A percentile compares a stretch with the other conserved stretches of the same genome.
Conservation (phyloP, 768 basidiomycete species). For the Russula abietina region DNA sequence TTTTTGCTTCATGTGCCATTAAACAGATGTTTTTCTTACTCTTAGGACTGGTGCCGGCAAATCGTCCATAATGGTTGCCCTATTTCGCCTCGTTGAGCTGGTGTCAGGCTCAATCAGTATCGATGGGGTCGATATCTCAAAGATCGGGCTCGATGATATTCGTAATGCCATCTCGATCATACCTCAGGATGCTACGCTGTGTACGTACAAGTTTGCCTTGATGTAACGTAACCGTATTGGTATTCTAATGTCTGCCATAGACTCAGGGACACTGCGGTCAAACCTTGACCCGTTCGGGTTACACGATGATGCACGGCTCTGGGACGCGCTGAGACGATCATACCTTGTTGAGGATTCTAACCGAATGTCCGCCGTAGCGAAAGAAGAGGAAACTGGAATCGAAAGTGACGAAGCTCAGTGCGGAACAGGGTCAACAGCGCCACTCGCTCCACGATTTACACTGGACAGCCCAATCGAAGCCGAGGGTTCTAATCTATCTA, state of each 20-base stretch:
- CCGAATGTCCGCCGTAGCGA: conserved; percentile 18
- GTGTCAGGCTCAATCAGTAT: conserved; percentile 67
- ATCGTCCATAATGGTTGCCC: conserved; percentile 78
- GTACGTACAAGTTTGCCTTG: conserved; percentile 35
- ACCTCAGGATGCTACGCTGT: conserved; percentile 62
- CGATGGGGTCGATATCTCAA: conserved; percentile 80
- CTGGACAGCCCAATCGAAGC: conserved; percentile 82
- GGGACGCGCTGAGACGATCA: conserved; percentile 83
- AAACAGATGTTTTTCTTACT: conserved; percentile 3
- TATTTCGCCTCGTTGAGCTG: conserved; percentile 80
- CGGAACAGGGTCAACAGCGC: conserved; percentile 27
- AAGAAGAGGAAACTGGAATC: conserved; percentile 34
- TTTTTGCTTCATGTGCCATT: neutral
- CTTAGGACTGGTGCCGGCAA: conserved; percentile 76
- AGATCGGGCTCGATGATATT: conserved; percentile 70
- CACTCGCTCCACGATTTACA: conserved; percentile 48
- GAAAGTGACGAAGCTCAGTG: conserved; percentile 37
- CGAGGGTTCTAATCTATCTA: conserved; percentile 79
- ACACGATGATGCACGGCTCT: conserved; percentile 73
- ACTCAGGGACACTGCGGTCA: conserved; percentile 74
- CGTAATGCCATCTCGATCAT: conserved; percentile 69
- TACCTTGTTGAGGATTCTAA: conserved; percentile 62
- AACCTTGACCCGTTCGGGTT: conserved; percentile 88
- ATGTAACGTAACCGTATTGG: conserved; percentile 33
- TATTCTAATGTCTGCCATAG: conserved; percentile 32